These are phyloP conservation scores for Evansstolkia leycettana DNA, from an alignment of 495 filamentous ascomycete species.

Conservation along the genomic window DNA sequence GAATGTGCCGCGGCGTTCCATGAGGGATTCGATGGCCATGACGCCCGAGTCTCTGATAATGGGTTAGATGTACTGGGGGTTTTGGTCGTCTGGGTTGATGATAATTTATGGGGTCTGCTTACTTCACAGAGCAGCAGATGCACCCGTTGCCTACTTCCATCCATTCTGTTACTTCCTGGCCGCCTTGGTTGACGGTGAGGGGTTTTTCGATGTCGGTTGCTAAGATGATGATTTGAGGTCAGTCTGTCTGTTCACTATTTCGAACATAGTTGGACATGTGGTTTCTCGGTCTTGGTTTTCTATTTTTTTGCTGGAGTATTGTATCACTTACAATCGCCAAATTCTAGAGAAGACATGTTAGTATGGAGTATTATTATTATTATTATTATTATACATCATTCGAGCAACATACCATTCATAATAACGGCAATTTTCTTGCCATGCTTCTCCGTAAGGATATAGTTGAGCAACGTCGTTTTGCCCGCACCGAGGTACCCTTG, in stretches of 20 bases:
- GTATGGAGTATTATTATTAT: constrained; percentile 8
- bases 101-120: constrained; percentile 5
- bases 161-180: constrained; percentile 85
- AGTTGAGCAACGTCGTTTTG: constrained; percentile 91
- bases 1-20: constrained; percentile 85
- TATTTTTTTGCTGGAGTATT: not conserved
- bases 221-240: constrained; percentile 18
- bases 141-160: constrained; percentile 92
- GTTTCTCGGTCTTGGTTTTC: not conserved
- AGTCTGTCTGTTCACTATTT: not conserved
- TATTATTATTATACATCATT: not conserved
- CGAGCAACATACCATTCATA: constrained; percentile 58
- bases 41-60: constrained; percentile 69
- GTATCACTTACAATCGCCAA: constrained; percentile 69
- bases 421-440: constrained; percentile 97
- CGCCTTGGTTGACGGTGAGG: constrained; percentile 74
- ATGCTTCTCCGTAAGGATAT: constrained; percentile 86
- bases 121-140: constrained; percentile 98
- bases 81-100: not conserved
- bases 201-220: constrained; percentile 91
- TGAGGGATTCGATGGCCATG: constrained; percentile 87
- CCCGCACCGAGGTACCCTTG: constrained; percentile 81
- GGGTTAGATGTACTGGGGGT: not conserved
- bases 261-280: not conserved
- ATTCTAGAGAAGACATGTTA: constrained; percentile 62